These are phyloP conservation scores for Neolecta irregularis DNA, from an alignment of 1,139 yeast genomes.

Conservation along the genomic window DNA sequence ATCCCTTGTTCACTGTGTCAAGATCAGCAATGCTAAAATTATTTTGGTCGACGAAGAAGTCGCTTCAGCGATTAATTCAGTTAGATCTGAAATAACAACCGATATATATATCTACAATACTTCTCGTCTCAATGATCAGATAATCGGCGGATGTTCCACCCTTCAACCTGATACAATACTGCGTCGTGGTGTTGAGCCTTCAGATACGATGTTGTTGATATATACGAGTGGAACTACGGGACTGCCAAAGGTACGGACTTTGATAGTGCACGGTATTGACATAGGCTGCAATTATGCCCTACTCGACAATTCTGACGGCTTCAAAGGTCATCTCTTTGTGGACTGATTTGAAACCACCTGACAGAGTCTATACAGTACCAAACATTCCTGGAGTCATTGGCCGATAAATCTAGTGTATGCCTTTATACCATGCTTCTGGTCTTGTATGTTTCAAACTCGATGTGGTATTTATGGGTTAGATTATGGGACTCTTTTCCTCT, in stretches of 20 bases:
- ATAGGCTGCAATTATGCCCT: constrained; percentile 81
- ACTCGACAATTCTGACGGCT: constrained; percentile 68
- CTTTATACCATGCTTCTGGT: too few species aligned
- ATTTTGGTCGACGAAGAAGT: constrained; percentile 68
- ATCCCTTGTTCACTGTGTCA: constrained; percentile 68
- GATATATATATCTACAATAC: constrained; percentile 3
- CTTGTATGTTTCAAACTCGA: too few species aligned
- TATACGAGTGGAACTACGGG: constrained; percentile 96
- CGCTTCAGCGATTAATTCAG: constrained; percentile 37
- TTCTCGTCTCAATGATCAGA: neutral
- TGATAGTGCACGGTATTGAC: too few species aligned
- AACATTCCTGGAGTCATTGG: too few species aligned
- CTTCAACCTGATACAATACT: constrained; percentile 21
- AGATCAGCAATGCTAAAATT: constrained; percentile 46
- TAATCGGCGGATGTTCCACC: constrained; percentile 2
- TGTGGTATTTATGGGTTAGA: too few species aligned
- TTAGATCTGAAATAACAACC: constrained; percentile 33
- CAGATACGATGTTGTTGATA: constrained; percentile 52
- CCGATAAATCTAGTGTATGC: too few species aligned
- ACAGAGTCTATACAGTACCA: constrained; percentile 65
- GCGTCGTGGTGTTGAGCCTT: constrained; percentile 17
- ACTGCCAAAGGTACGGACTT: constrained; percentile 69
- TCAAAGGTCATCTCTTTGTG: constrained; percentile 57
- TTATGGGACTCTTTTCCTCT: too few species aligned
- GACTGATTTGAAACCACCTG: constrained; percentile 39